Evolutionary conservation across 1,284 basidiomycete species (phyloP).

Genomic region (Mycosarcoma maydis): DNA sequence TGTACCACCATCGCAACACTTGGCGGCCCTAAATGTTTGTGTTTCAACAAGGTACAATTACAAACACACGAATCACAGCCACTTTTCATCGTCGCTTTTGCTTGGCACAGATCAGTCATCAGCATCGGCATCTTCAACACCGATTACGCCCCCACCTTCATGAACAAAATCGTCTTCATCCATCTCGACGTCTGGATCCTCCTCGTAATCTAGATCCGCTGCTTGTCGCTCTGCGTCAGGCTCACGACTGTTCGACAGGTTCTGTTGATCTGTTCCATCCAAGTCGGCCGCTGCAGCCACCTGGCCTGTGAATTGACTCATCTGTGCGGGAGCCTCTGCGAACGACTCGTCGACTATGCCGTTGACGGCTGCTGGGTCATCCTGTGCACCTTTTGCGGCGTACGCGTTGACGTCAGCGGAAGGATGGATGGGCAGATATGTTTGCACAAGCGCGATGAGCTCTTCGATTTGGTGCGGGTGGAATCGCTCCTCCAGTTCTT

Average conservation of each 20-base stretch:
- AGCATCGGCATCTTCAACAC: conserved; percentile 67
- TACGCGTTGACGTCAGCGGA: conserved; percentile 16
- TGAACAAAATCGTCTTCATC: conserved; percentile 57
- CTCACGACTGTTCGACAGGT: conserved; percentile 47
- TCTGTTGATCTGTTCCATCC: conserved; percentile 42
- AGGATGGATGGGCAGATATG: conserved; percentile 60
- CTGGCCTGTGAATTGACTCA: conserved; percentile 34
- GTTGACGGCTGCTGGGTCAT: conserved; percentile 17
- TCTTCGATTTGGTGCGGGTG: conserved; percentile 74
- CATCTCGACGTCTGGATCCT: conserved; percentile 57
- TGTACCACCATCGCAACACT: too few species aligned
- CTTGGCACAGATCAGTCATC: conserved; percentile 42
- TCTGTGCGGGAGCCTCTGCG: conserved; percentile 10
- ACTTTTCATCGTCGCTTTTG: background rate
- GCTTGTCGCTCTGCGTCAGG: conserved; percentile 42
- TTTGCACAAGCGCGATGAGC: conserved; percentile 74
- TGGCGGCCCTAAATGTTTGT: background rate
- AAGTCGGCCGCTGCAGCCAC: conserved; percentile 36
- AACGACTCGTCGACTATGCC: background rate
- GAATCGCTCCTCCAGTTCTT: conserved; percentile 85
- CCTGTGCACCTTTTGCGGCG: conserved; percentile 28
- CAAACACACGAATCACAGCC: conserved; percentile 10
- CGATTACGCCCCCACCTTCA: conserved; percentile 34
- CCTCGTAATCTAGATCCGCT: conserved; percentile 58
- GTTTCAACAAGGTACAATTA: conserved; percentile 16